phyloP scores from a whole-genome alignment of 2,329 filamentous ascomycete genomes.

The Beauveria caledonica region DNA sequence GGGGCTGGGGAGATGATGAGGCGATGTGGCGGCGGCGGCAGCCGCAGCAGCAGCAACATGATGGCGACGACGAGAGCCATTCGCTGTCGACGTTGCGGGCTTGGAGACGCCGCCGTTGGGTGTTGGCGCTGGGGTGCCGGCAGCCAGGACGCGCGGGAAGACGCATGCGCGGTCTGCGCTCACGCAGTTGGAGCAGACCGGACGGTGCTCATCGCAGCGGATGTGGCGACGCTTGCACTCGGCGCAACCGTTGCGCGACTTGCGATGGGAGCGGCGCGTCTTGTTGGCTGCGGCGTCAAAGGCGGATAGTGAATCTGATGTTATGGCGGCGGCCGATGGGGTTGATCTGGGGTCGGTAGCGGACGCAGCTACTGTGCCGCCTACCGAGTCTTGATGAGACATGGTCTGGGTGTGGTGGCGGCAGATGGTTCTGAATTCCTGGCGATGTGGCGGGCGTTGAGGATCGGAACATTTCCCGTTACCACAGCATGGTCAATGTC shows the following conservation, averaged over 20 bases:
- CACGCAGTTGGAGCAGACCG: slow-evolving; percentile 32
- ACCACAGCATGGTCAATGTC: neutral
- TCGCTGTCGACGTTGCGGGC: neutral
- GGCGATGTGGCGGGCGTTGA: too few relatives aligned
- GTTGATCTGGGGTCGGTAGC: neutral
- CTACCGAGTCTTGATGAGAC: neutral
- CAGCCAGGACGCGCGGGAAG: slow-evolving; percentile 18
- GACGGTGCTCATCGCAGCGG: slow-evolving; percentile 35
- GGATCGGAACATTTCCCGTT: neutral
- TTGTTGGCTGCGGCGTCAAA: slow-evolving; percentile 18
- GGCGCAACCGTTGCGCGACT: slow-evolving; percentile 32
- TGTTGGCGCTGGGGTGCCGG: neutral
- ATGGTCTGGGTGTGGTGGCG: neutral
- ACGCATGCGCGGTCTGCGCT: slow-evolving; percentile 29
- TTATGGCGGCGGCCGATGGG: neutral
- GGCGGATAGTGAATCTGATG: neutral
- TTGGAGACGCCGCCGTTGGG: neutral
- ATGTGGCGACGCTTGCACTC: slow-evolving; percentile 34
- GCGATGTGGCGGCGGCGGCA: neutral
- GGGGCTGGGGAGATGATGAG: neutral
- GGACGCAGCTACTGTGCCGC: neutral
- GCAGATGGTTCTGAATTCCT: neutral
- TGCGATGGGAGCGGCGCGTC: slow-evolving; percentile 29
- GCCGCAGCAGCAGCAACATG: neutral
- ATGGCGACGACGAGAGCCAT: neutral